Evolutionary conservation across 139 green algal species (phyloP).

Genomic region (Chlamydomonas incerta): DNA sequence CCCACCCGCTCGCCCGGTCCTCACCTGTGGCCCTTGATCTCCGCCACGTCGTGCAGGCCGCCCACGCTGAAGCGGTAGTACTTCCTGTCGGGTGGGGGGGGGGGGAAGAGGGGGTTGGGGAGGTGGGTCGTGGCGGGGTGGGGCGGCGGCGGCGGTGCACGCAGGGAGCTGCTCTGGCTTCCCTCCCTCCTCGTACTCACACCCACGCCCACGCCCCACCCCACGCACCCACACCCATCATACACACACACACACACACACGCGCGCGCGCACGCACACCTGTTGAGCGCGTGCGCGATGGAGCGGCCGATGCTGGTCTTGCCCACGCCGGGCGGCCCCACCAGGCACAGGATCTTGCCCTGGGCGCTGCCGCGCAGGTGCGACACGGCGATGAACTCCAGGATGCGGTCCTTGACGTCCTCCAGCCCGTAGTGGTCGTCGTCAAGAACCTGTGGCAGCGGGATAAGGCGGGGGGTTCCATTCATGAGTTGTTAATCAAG

Average conservation of each 20-base stretch:
- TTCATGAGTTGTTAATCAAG: too few species aligned
- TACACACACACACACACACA: too few species aligned
- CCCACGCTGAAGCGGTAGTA: slow-evolving; percentile 96
- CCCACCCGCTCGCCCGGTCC: too few species aligned
- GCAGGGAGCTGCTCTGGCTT: too few species aligned
- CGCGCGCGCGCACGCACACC: too few species aligned
- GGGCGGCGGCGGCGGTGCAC: too few species aligned
- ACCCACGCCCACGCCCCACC: too few species aligned
- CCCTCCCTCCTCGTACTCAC: too few species aligned
- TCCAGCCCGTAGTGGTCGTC: slow-evolving; percentile 96
- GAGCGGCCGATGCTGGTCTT: slow-evolving; percentile 94
- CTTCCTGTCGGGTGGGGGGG: slow-evolving; percentile 50
- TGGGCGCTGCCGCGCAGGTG: slow-evolving; percentile 83
- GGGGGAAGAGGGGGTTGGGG: too few species aligned
- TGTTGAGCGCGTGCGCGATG: slow-evolving; percentile 86
- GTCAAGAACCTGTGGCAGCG: slow-evolving; percentile 81
- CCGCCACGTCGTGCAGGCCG: slow-evolving; percentile 93
- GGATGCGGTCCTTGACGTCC: slow-evolving; percentile 97
- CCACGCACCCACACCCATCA: too few species aligned
- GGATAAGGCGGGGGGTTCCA: background rate
- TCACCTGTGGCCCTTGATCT: slow-evolving; percentile 95
- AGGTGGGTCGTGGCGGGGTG: too few species aligned
- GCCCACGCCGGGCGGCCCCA: slow-evolving; percentile 92
- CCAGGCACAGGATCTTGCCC: slow-evolving; percentile 97
- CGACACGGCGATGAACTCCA: slow-evolving; percentile 98